These are phyloP conservation scores for Wakefieldia striispora DNA, from an alignment of 768 basidiomycete species.

Conservation along the genomic window DNA sequence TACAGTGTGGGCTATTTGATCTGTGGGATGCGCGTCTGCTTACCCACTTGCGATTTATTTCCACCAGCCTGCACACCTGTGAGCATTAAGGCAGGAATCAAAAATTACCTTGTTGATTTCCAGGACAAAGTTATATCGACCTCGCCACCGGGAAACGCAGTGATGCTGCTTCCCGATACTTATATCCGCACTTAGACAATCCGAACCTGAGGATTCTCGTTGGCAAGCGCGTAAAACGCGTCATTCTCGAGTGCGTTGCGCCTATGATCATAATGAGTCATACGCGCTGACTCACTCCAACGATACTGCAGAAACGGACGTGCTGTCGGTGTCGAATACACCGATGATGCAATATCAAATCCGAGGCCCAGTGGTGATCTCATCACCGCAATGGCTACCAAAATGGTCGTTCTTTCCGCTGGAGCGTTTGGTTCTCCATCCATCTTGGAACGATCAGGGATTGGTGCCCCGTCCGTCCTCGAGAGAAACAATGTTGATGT, in stretches of 20 bases:
- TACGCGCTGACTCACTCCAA: not conserved
- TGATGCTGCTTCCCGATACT: constrained; percentile 34
- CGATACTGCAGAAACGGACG: constrained; percentile 26
- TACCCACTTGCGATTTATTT: not conserved
- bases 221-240: constrained; percentile 34
- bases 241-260: constrained; percentile 35
- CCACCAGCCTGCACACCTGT: constrained; percentile 17
- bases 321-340: constrained; percentile 39
- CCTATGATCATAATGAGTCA: not conserved
- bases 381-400: constrained; percentile 26
- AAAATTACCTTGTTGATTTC: not conserved
- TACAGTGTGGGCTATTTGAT: constrained; percentile 20
- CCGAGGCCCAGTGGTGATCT: constrained; percentile 9
- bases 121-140: constrained; percentile 49
- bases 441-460: constrained; percentile 54
- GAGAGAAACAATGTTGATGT: constrained; percentile 26
- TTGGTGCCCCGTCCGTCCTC: constrained; percentile 35
- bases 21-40: rapidly evolving
- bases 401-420: constrained; percentile 38
- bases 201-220: constrained; percentile 32
- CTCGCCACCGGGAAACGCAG: constrained; percentile 34
- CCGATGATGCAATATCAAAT: constrained; percentile 24
- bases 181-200: constrained; percentile 34
- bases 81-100: not conserved
- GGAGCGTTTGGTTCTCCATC: constrained; percentile 45